phyloP scores from a whole-genome alignment of 805 yeast species.

The Cephaloascus fragrans region DNA sequence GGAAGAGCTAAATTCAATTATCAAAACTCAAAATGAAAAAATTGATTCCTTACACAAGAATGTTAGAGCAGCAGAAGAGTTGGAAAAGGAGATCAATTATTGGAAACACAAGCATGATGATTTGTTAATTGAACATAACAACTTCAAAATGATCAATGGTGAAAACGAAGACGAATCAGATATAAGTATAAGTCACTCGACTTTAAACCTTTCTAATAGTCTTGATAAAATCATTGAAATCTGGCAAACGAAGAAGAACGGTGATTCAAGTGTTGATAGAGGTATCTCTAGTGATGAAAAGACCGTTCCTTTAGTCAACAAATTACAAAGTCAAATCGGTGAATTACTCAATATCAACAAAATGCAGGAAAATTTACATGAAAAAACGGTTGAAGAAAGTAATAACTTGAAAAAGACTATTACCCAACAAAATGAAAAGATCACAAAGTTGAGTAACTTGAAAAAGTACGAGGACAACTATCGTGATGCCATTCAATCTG shows the following conservation, averaged over 20 bases:
- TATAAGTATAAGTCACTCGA: conserved; percentile 8
- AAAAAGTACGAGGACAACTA: conserved; percentile 52
- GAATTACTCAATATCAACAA: conserved; percentile 40
- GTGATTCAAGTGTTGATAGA: conserved; percentile 2
- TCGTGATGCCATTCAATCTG: conserved; percentile 60
- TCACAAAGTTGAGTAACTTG: conserved; percentile 18
- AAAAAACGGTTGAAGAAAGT: conserved; percentile 23
- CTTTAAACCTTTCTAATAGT: conserved; percentile 21
- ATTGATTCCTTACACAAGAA: conserved; percentile 29
- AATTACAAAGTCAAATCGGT: conserved; percentile 47
- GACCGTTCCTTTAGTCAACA: conserved; percentile 18
- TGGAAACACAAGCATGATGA: conserved; percentile 36
- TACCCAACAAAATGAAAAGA: conserved; percentile 4
- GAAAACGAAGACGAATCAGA: conserved; percentile 8
- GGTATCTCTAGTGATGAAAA: conserved; percentile 4
- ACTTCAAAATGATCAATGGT: conserved; percentile 25
- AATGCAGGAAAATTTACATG: conserved; percentile 20
- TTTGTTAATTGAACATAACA: conserved; percentile 32
- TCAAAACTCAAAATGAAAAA: conserved; percentile 41
- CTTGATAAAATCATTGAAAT: conserved; percentile 22
- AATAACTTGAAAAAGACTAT: conserved; percentile 10
- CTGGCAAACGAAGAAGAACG: conserved; percentile 1
- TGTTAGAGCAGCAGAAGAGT: conserved; percentile 31
- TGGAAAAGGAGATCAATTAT: conserved; percentile 35
- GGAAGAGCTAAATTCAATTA: conserved; percentile 40